Evolutionary conservation across 2,329 filamentous ascomycete species (phyloP).

Genomic region (Aspergillus oerlinghausenensis): DNA sequence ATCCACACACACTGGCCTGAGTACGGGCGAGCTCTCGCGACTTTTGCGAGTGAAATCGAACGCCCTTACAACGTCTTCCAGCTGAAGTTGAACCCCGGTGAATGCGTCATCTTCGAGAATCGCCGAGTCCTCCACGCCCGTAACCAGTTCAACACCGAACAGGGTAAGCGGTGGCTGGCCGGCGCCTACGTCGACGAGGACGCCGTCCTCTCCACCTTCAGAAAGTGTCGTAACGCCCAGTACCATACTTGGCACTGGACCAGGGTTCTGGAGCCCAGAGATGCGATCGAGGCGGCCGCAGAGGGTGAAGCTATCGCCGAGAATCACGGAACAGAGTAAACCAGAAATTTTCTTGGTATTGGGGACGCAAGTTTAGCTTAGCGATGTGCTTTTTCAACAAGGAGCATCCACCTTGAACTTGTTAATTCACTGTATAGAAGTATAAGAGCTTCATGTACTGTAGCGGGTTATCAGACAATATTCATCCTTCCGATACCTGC

Average conservation of each 20-base stretch:
- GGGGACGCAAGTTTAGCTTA: background rate
- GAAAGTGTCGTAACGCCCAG: slow-evolving; percentile 12
- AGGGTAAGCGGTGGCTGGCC: slow-evolving; percentile 73
- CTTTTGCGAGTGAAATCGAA: slow-evolving; percentile 60
- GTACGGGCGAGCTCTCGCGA: slow-evolving; percentile 44
- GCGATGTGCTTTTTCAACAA: background rate
- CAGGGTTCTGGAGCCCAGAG: too few relatives aligned
- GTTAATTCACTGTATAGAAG: background rate
- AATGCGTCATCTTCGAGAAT: slow-evolving; percentile 94
- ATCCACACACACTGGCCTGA: slow-evolving; percentile 13
- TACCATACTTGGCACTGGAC: background rate
- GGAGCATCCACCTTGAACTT: background rate
- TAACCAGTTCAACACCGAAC: slow-evolving; percentile 61
- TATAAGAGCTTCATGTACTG: too few relatives aligned
- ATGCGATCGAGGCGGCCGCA: too few relatives aligned
- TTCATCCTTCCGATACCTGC: too few relatives aligned
- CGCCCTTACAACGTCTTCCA: slow-evolving; percentile 58
- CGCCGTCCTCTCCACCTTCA: slow-evolving; percentile 49
- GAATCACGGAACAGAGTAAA: background rate
- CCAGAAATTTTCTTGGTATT: background rate
- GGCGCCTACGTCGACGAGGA: slow-evolving; percentile 76
- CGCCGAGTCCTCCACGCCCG: slow-evolving; percentile 78
- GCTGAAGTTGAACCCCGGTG: slow-evolving; percentile 70
- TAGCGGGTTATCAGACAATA: too few relatives aligned
- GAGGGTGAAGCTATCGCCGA: background rate